These are phyloP conservation scores for Cicer cuneatum DNA, from an alignment of 306 rosid genomes.

Conservation along the genomic window DNA sequence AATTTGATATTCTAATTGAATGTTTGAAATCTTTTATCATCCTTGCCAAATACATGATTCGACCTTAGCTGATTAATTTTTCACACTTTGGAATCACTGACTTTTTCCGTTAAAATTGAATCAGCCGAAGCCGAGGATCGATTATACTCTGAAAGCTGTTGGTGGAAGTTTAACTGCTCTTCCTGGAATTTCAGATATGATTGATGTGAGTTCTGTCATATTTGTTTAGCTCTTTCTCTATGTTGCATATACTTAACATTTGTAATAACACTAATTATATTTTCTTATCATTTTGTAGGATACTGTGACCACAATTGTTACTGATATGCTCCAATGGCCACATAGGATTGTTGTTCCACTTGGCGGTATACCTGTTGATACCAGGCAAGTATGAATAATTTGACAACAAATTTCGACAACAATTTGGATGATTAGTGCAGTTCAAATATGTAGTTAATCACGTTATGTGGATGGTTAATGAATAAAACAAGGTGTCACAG, in stretches of 20 bases:
- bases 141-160: conserved; percentile 85
- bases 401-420: no score
- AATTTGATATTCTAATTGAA: conserved; percentile 27
- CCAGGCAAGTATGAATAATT: conserved; percentile 58
- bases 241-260: conserved; percentile 1
- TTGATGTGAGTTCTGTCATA: conserved; percentile 71
- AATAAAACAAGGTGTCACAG: no score
- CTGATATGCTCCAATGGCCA: conserved; percentile 97
- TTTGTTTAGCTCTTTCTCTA: conserved; percentile 7
- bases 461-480: no score
- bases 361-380: conserved; percentile 82
- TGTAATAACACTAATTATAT: conserved; percentile 34
- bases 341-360: conserved; percentile 90
- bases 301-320: conserved; percentile 78
- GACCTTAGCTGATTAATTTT: neutral
- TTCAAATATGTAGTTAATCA: no score
- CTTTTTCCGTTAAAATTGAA: conserved; percentile 40
- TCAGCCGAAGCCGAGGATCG: conserved; percentile 94
- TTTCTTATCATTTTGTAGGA: conserved; percentile 59
- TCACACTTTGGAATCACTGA: conserved; percentile 28
- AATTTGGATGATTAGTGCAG: no score
- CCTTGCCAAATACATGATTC: conserved; percentile 22
- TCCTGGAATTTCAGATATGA: conserved; percentile 98
- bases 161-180: conserved; percentile 97
- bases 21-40: conserved; percentile 9